A percentile compares a stretch with the other conserved stretches of the same genome.
These are phyloP conservation scores for Leishmania lainsoni DNA, from an alignment of 208 protist species.

Conservation along the genomic window DNA sequence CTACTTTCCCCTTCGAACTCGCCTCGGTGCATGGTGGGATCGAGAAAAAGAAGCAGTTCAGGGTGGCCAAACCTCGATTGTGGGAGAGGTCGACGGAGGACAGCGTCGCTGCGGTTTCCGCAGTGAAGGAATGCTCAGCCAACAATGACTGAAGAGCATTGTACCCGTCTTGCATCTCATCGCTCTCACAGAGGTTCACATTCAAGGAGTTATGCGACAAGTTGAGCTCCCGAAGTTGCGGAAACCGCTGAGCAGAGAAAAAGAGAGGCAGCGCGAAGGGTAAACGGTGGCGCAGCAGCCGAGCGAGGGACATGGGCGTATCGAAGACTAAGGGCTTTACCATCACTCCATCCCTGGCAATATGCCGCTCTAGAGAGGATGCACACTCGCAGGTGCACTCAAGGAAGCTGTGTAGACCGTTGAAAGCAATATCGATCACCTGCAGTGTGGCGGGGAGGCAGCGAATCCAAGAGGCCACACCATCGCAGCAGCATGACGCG, in stretches of 20 bases:
- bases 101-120: not conserved
- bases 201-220: conserved; percentile 70
- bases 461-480: conserved; percentile 60
- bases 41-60: conserved; percentile 61
- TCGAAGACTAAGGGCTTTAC: not conserved
- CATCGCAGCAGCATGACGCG: conserved; percentile 29
- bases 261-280: conserved; percentile 62
- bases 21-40: conserved; percentile 1
- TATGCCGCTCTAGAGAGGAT: not conserved
- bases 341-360: not conserved
- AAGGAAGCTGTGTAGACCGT: conserved; percentile 62
- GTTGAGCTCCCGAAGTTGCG: conserved; percentile 51
- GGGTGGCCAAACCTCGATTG: conserved; percentile 42
- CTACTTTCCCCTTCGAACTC: not conserved
- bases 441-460: conserved; percentile 65
- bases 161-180: conserved; percentile 47
- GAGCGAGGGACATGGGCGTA: conserved; percentile 1
- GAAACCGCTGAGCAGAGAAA: conserved; percentile 57
- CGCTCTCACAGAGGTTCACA: conserved; percentile 51
- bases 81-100: conserved; percentile 42
- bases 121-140: not conserved
- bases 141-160: not conserved
- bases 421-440: conserved; percentile 73
- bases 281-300: conserved; percentile 53
- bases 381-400: conserved; percentile 44